Conservation (phyloP, 176 grass and related monocot species). For the Musa beccarii region DNA sequence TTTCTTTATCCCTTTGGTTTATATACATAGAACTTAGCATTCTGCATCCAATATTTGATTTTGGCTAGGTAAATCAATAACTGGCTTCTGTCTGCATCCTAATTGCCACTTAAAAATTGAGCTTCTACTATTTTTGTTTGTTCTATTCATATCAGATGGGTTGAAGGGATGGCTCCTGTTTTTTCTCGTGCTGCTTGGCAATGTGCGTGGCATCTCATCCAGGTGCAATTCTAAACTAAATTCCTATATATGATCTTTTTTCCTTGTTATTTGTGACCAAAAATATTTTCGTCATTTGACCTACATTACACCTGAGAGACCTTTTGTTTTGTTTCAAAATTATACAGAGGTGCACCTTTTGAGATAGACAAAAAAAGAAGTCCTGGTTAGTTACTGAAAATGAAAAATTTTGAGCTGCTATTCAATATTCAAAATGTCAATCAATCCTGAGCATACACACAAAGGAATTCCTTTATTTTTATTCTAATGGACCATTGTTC, state of each 20-base stretch:
- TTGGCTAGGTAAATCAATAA: background rate
- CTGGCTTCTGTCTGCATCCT: background rate
- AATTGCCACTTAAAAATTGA: background rate
- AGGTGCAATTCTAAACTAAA: slow-evolving; percentile 37
- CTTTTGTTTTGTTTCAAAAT: background rate
- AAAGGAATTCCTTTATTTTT: no score
- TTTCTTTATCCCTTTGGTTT: background rate
- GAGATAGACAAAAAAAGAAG: background rate
- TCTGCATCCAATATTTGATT: background rate
- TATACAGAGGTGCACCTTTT: background rate
- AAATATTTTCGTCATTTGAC: background rate
- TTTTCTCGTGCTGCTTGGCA: slow-evolving; percentile 92
- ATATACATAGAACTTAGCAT: background rate
- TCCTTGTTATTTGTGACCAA: background rate
- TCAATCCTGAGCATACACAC: no score
- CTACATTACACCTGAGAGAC: background rate
- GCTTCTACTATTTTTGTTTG: background rate
- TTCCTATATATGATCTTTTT: background rate
- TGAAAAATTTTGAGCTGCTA: no score
- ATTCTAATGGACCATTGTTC: no score
- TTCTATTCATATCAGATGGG: slow-evolving; percentile 46
- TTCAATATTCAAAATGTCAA: no score
- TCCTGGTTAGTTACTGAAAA: no score
- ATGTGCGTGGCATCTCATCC: slow-evolving; percentile 97
- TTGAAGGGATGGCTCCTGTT: slow-evolving; percentile 98